Evolutionary conservation across 345 rosid species (phyloP).

Genomic region (Lenwebbia sp.): DNA sequence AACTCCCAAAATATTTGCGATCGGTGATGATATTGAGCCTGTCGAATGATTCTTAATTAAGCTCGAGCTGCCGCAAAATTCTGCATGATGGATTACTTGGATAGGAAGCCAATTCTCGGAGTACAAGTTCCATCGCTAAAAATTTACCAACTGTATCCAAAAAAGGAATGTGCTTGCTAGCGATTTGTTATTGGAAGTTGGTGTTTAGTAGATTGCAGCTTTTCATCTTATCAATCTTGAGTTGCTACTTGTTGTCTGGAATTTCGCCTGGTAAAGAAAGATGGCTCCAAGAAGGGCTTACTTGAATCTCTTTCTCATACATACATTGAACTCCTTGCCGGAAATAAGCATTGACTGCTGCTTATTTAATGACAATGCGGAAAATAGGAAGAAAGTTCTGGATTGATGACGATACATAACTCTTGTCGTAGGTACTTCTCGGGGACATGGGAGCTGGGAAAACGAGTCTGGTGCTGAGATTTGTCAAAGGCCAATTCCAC

Average conservation of each 20-base stretch:
- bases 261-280: not conserved
- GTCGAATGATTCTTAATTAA: not conserved
- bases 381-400: not conserved
- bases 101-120: not conserved
- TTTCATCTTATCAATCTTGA: not conserved
- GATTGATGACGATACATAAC: not conserved
- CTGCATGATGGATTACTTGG: not conserved
- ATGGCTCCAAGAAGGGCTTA: not conserved
- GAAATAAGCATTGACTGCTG: not conserved
- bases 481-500: conserved; percentile 63
- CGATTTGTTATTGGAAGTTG: not conserved
- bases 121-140: not conserved
- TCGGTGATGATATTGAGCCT: not conserved
- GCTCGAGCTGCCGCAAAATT: not conserved
- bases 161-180: not conserved
- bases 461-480: conserved; percentile 68
- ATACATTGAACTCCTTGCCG: not conserved
- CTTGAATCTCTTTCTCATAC: not conserved
- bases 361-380: not conserved
- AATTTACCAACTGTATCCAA: not conserved
- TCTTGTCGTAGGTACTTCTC: conserved; percentile 46
- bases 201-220: not conserved
- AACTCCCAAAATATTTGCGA: not conserved
- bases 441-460: conserved; percentile 89
- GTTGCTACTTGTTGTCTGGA: not conserved